Evolutionary conservation across 345 rosid species (phyloP).

Genomic region (Lepidium sativum): DNA sequence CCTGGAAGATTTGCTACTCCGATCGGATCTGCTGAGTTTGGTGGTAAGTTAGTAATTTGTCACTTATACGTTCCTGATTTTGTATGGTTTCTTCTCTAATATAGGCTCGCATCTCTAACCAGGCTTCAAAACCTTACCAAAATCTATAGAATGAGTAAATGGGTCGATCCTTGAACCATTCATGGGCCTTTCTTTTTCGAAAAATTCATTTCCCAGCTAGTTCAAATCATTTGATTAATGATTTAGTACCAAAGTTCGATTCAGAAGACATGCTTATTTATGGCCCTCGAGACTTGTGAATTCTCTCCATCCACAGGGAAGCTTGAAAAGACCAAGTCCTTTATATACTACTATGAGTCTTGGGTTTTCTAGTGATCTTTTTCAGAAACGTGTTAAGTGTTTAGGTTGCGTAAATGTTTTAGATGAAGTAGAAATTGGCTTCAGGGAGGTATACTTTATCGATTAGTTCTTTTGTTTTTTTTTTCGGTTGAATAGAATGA

Average conservation of each 20-base stretch:
- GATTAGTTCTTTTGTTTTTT: neutral
- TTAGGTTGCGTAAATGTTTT: neutral
- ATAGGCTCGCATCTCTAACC: neutral
- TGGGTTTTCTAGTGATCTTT: neutral
- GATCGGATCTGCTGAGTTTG: constrained; percentile 22
- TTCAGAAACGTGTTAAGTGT: neutral
- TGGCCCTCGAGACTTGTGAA: too few relatives aligned
- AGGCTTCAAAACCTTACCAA: neutral
- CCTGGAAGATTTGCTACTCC: neutral
- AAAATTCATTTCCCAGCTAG: too few relatives aligned
- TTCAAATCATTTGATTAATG: too few relatives aligned
- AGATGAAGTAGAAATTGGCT: neutral
- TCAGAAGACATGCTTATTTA: too few relatives aligned
- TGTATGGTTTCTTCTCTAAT: neutral
- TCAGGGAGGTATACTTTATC: neutral
- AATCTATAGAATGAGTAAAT: neutral
- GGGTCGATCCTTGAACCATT: neutral
- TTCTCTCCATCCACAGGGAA: too few relatives aligned
- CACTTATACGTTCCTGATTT: constrained; percentile 37
- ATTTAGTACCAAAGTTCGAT: too few relatives aligned
- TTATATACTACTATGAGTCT: too few relatives aligned
- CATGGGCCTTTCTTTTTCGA: neutral
- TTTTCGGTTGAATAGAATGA: neutral
- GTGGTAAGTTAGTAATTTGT: constrained; percentile 21
- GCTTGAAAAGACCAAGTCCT: too few relatives aligned